Evolutionary conservation across 1,284 basidiomycete genomes (phyloP).

Genomic region (Irpex rosettiformis): DNA sequence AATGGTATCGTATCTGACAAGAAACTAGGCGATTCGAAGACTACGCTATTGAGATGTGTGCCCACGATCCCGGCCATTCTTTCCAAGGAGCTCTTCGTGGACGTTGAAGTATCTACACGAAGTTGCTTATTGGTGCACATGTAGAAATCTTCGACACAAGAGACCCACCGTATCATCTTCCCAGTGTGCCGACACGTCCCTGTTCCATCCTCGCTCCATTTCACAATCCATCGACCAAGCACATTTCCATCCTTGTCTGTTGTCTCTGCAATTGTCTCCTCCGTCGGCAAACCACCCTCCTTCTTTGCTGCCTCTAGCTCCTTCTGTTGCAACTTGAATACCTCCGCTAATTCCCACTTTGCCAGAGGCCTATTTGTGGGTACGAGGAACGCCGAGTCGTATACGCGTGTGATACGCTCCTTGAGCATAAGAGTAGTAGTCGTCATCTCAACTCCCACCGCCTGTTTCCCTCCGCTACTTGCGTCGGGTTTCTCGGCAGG

Average conservation of each 20-base stretch:
- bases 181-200: constrained; percentile 61
- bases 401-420: constrained; percentile 64
- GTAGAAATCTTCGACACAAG: not conserved
- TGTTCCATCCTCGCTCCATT: constrained; percentile 61
- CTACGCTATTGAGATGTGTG: not conserved
- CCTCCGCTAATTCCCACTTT: constrained; percentile 72
- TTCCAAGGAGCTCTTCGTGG: constrained; percentile 68
- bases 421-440: constrained; percentile 64
- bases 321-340: constrained; percentile 44
- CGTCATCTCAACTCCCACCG: constrained; percentile 55
- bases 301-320: constrained; percentile 34
- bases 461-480: constrained; percentile 13
- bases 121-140: constrained; percentile 8
- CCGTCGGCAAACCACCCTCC: constrained; percentile 38
- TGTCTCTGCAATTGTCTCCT: constrained; percentile 80
- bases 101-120: constrained; percentile 73
- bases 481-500: constrained; percentile 23
- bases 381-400: constrained; percentile 70
- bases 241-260: constrained; percentile 57
- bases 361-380: constrained; percentile 73
- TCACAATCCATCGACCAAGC: constrained; percentile 75
- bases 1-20: not conserved
- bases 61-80: not conserved
- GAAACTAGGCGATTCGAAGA: not conserved
- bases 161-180: constrained; percentile 54